These are phyloP conservation scores for Mimosa pudica DNA, from an alignment of 306 rosid species.

Conservation along the genomic window DNA sequence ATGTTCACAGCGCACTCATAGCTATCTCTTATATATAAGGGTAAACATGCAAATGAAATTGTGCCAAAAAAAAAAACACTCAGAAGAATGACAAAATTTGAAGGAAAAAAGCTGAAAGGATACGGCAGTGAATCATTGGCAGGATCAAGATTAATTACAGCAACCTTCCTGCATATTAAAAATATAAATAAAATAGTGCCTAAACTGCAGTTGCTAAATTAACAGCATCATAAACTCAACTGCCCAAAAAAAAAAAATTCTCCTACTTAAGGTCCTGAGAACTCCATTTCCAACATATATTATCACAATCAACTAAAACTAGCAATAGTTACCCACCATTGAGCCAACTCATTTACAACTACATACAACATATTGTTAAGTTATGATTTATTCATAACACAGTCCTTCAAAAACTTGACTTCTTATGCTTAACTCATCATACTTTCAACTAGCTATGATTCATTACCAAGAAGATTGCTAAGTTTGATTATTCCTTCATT, in stretches of 20 bases:
- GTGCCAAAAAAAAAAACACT: slow-evolving; percentile 14
- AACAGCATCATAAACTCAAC: slow-evolving; percentile 7
- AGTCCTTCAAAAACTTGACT: too few species aligned
- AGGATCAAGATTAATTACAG: slow-evolving; percentile 88
- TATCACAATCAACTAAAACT: background rate
- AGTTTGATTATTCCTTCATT: background rate
- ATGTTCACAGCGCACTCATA: slow-evolving; percentile 84
- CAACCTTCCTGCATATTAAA: slow-evolving; percentile 75
- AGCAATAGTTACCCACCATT: background rate
- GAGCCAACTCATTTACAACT: too few species aligned
- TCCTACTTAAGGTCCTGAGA: background rate
- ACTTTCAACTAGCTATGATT: too few species aligned
- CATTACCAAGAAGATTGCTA: too few species aligned
- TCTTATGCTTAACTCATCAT: too few species aligned
- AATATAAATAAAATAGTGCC: slow-evolving; percentile 20
- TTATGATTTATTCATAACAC: too few species aligned
- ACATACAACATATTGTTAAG: too few species aligned
- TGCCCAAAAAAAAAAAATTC: background rate
- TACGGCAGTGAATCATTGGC: slow-evolving; percentile 95
- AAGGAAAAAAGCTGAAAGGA: slow-evolving; percentile 43
- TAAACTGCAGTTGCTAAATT: slow-evolving; percentile 1
- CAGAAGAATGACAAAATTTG: background rate
- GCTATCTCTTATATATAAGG: slow-evolving; percentile 48
- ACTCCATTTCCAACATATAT: background rate
- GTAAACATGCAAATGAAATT: slow-evolving; percentile 35